Base-by-base conservation (phyloP, 2,329 filamentous ascomycete genomes). In the Colletotrichum tofieldiae region DNA sequence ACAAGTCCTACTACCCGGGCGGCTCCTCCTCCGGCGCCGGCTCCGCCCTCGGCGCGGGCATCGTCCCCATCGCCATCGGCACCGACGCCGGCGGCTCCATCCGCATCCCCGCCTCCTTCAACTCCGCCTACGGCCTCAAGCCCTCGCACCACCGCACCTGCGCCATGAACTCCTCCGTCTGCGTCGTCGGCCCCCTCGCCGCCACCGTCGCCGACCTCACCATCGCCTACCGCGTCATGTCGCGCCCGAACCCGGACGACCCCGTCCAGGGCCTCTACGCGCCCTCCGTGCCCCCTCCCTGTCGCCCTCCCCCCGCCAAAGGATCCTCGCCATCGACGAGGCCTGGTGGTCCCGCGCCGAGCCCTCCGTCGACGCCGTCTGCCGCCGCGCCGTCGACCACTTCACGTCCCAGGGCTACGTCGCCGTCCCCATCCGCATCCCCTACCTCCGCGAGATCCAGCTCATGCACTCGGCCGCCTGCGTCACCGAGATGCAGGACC, bases 91-190 rank as follows among this genome's bases (percentile, higher is more conserved):
- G 93, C 47, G 93, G 93, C 72, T 93, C 91, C 72, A 89, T 94
- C 68, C 91, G 94, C 49, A 89, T 96, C 47, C 94, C 94, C 0
- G 84, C 91, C 0, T 87, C 88, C 41, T 96, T 93, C 83, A 96
- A 94, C 79, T 94, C 94, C 60, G 82, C 94, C 29, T 97, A 93
- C 81, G 94, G 94, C 2, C 86, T 98, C 71, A 97, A 98, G 81
- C 86, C 94, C 1, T 92, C 90, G 0, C 93, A 96, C 78, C 89
- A 92, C 77, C 91, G 94, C 47, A 88, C 93, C 7, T 88, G 88
- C 54, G 85, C 82, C 70, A 85, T 86, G 80, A 84, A 84, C 76
- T 86, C 85, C 65, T 86, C 85, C 66, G 86, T 90, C 78, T 87
- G 86, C 67, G 92, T 96, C 20, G 85, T 89, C 8, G 94, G 94